Base-by-base conservation (phyloP, 2,329 filamentous ascomycete genomes). In the Huntiella bhutanensis region DNA sequence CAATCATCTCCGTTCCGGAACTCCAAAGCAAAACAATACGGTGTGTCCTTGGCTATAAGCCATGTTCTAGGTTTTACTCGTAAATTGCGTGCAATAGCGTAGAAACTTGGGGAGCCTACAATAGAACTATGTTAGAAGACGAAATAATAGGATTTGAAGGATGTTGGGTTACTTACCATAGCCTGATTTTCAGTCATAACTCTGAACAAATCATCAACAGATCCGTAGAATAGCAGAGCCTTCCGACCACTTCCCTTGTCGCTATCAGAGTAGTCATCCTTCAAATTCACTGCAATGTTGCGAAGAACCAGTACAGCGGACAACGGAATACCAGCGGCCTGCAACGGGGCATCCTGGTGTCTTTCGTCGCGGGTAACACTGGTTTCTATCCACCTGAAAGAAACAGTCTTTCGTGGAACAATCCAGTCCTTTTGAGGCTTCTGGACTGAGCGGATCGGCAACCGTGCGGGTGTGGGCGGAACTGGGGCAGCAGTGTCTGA, bases 241-340 rank as follows among this genome's bases (percentile, higher is more conserved):
- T 82, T 80, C 75, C 75, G 40, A 22, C 48, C 37, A 12, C 40
- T 42, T 28, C 38, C 48, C 28, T 28, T 81, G 2, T 75, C 71
- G 41, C 69, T 66, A 39, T 64, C 63, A 49, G 67, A 68, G 37
- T 67, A 69, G 4, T 58, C 58, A n/a, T 54, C 55, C 51, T 62
- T 58, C 13, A 76, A 64, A 54, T 80, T 82, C 52, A 69, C 70
- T 10, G 82, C 82, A 51, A 91, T 74, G 57, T 91, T 91, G 28
- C 83, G 73, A 40, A 91, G 68, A 33, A 91, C 80, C 22, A 88
- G 67, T 11, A 81, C 77, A 2, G 81, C 80, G 46, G 80, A 82
- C 5, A 88, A 67, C n/a, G 83, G 81, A 33, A 88, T 77, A 4
- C 83, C 83, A 1, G 79, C 80, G 2, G 82, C 78, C 55, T 85